phyloP scores from a whole-genome alignment of 2,329 filamentous ascomycete species.

The Paracoccidioides brasiliensis region DNA sequence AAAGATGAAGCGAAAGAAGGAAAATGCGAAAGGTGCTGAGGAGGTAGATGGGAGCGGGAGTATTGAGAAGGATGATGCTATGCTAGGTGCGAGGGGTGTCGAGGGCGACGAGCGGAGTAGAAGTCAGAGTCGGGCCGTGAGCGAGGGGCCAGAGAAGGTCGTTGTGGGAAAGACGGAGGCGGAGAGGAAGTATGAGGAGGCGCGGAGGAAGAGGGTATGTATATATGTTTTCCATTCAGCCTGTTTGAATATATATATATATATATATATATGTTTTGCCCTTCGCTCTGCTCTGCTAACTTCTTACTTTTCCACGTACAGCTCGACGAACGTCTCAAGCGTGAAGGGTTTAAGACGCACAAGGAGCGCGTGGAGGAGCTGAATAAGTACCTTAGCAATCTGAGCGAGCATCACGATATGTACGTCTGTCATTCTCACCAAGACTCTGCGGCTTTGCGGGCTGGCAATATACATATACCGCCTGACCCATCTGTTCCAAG shows the following conservation, averaged over 20 bases:
- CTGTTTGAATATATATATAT: background rate
- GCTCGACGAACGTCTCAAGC: slow-evolving; percentile 69
- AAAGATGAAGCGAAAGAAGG: slow-evolving; percentile 41
- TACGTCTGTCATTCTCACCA: slow-evolving; percentile 21
- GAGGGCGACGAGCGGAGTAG: slow-evolving; percentile 7
- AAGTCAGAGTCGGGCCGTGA: slow-evolving; percentile 5
- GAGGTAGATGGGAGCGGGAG: slow-evolving; percentile 10
- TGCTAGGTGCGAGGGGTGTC: slow-evolving; percentile 14
- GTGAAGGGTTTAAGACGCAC: slow-evolving; percentile 86
- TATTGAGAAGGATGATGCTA: slow-evolving; percentile 15
- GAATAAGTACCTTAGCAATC: slow-evolving; percentile 78
- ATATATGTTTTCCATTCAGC: slow-evolving; percentile 1
- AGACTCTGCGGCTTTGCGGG: background rate
- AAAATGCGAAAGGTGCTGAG: slow-evolving; percentile 3
- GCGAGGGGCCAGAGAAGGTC: slow-evolving; percentile 19
- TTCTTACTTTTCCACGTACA: slow-evolving; percentile 23
- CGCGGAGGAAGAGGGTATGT: slow-evolving; percentile 63
- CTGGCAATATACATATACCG: background rate
- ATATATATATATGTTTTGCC: background rate
- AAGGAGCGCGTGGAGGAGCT: slow-evolving; percentile 93
- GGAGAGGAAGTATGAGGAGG: slow-evolving; percentile 69
- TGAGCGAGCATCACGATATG: slow-evolving; percentile 99
- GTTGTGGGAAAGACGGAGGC: slow-evolving; percentile 62
- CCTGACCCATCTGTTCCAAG: background rate
- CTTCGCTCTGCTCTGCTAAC: slow-evolving; percentile 3